Conservation (phyloP, 257 asterid species). For the Cinchona pubescens region DNA sequence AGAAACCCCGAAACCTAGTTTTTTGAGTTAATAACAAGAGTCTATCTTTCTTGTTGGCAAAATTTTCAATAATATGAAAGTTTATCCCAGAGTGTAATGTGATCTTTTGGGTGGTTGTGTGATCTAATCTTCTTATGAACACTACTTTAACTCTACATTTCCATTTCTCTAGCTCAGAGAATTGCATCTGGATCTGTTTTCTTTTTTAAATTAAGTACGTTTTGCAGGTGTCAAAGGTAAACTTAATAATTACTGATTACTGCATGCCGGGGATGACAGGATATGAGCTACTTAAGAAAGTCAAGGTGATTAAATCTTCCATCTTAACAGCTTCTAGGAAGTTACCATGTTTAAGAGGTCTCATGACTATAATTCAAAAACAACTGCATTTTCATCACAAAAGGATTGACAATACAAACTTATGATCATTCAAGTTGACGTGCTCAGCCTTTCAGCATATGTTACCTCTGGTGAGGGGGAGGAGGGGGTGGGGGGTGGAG, state of each 20-base stretch:
- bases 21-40: neutral
- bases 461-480: neutral
- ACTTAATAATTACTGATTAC: constrained; percentile 36
- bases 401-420: neutral
- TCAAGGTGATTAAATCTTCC: constrained; percentile 28
- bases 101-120: neutral
- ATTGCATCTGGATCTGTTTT: neutral
- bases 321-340: neutral
- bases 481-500: too few relatives aligned
- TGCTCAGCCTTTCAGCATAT: neutral
- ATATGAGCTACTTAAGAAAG: constrained; percentile 38
- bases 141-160: neutral
- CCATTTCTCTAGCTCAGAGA: neutral
- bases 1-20: neutral
- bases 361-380: neutral
- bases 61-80: too few relatives aligned
- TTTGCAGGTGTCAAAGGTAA: constrained; percentile 29
- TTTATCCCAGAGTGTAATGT: neutral
- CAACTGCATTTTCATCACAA: neutral
- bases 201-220: neutral
- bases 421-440: neutral
- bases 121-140: neutral
- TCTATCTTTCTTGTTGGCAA: neutral
- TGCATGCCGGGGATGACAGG: constrained; percentile 51
- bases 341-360: neutral